Percentiles rank a stretch among this genome's conserved stretches.
These are phyloP conservation scores for Pseudozyma thailandica DNA, from an alignment of 1,284 basidiomycete genomes.

Conservation along the genomic window DNA sequence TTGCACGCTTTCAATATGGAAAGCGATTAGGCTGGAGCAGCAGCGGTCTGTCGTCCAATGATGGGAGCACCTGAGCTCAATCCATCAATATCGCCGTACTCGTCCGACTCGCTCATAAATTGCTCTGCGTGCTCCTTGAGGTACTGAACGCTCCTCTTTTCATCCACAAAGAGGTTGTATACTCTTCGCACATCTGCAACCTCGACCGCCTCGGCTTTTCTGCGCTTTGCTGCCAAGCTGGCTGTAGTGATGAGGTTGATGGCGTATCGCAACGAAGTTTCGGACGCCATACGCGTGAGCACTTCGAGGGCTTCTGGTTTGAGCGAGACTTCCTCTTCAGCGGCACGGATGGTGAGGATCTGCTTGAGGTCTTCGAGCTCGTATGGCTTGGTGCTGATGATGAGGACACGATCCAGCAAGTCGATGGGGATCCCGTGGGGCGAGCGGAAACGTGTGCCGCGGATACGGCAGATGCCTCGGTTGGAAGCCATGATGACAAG, in stretches of 20 bases:
- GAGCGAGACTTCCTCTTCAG: conserved; percentile 95
- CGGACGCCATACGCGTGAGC: conserved; percentile 83
- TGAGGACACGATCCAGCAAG: conserved; percentile 91
- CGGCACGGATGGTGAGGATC: conserved; percentile 92
- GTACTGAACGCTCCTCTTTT: conserved; percentile 93
- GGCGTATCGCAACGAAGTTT: conserved; percentile 81
- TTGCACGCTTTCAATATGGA: conserved; percentile 9
- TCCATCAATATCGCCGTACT: conserved; percentile 44
- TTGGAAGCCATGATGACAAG: conserved; percentile 99
- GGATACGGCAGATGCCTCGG: conserved; percentile 90
- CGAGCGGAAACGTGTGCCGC: conserved; percentile 91
- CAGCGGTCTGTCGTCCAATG: conserved; percentile 27
- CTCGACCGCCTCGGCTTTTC: conserved; percentile 79
- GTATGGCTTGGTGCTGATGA: conserved; percentile 94
- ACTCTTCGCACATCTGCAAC: conserved; percentile 84
- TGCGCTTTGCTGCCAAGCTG: conserved; percentile 81
- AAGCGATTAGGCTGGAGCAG: conserved; percentile 9
- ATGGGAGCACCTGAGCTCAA: conserved; percentile 31
- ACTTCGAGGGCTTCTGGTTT: conserved; percentile 79
- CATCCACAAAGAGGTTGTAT: conserved; percentile 86
- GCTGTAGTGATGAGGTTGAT: conserved; percentile 92
- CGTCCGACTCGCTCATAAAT: conserved; percentile 69
- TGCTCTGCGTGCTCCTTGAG: conserved; percentile 82
- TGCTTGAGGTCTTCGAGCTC: conserved; percentile 83
- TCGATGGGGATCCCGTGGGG: conserved; percentile 96